Conservation (phyloP, 129 eudicot species). For the Pulicaria dysenterica region DNA sequence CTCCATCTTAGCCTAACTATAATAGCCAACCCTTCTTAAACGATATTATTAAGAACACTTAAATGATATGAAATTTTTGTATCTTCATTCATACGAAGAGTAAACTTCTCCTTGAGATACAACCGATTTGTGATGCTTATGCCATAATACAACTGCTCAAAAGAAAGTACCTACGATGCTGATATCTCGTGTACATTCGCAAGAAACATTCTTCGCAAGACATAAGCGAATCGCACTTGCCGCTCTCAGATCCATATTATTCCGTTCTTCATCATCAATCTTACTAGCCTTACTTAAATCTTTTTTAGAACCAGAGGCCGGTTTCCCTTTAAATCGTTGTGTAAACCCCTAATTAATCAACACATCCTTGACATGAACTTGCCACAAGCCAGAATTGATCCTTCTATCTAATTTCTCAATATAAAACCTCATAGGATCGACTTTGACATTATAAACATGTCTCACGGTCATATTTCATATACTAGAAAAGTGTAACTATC, state of each 20-base stretch:
- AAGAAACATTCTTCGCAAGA: too few relatives aligned
- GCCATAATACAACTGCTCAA: too few relatives aligned
- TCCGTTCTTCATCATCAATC: neutral
- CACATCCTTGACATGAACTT: slow-evolving; percentile 2
- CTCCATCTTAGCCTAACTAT: neutral
- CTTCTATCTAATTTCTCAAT: neutral
- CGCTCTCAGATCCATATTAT: neutral
- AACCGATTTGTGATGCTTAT: too few relatives aligned
- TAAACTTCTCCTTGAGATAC: too few relatives aligned
- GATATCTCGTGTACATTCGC: too few relatives aligned
- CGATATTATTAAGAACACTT: neutral
- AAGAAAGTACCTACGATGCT: too few relatives aligned
- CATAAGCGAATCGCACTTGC: neutral
- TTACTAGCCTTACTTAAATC: neutral
- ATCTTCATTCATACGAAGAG: too few relatives aligned
- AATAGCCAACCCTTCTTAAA: neutral
- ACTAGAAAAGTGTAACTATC: neutral
- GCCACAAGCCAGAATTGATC: neutral
- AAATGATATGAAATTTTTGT: neutral
- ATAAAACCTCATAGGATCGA: neutral
- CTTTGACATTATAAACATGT: neutral
- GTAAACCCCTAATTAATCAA: neutral
- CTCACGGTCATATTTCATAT: neutral
- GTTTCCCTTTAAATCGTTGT: neutral
- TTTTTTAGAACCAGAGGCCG: neutral